Base-by-base conservation (phyloP, 495 filamentous ascomycete species). In the Friedmanniomyces endolithicus region DNA sequence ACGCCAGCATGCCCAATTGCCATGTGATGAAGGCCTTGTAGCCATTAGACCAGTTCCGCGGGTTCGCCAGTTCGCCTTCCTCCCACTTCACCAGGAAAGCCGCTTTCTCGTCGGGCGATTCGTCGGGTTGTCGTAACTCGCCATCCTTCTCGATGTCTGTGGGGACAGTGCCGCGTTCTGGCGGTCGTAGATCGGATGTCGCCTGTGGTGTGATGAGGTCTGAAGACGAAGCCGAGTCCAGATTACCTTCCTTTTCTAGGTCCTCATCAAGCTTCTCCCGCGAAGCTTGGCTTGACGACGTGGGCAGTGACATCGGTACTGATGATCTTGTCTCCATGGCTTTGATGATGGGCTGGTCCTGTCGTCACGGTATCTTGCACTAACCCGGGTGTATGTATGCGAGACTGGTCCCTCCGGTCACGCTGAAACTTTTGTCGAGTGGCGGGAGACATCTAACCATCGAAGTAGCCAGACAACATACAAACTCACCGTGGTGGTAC, bases 21-120 rank as follows among this genome's bases (percentile, higher is more conserved):
- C 75, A 70, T 2, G 75, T 76, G 23, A 77, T 64, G 68, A 70
- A 76, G 51, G 61, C 67, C 60, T 75, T 78, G 55, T 75, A 75
- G 8, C 9, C 17, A 11, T 54, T 59, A 0, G 50, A 54, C 71
- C 72, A 78, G 56, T 77, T 77, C 27, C 69, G 65, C 3, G 76
- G 76, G 51, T 78, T 79, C 2, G 31, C 47, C 1, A 7, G 20
- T 16, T 63, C 61, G 51, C 41, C 35, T 3, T 34, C 48, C 7
- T 60, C 57, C 48, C 48, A 63, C 6, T 50, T 39, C 0, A 60
- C 61, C 1, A 60, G 52, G 34, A 60, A 63, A 25, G 57, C 57
- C 19, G 17, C 37, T 33, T 56, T 56, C 20, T 59, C 49, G 24
- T 31, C 24, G 4, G n/a, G 9, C n/a, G 51, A 20, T 14, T 47